Conservation (phyloP, 352 stramenopile genomes). For the Pythium brachiatum region DNA sequence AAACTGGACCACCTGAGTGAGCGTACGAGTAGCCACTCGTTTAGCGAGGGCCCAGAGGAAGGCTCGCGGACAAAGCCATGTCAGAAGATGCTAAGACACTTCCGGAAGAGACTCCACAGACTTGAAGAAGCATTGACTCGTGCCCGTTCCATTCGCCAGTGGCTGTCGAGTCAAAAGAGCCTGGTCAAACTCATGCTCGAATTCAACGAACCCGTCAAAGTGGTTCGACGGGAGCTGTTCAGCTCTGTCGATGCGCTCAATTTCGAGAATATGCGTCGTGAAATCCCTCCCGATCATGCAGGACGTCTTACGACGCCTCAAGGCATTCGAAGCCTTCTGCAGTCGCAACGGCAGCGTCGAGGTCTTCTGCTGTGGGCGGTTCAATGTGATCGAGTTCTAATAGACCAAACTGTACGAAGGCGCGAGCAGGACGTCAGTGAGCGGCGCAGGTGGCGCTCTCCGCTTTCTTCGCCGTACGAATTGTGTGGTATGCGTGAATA, state of each 20-base stretch:
- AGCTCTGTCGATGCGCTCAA: not conserved
- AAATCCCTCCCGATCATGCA: not conserved
- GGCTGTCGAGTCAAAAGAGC: not conserved
- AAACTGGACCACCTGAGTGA: not conserved
- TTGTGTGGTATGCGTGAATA: too few species aligned
- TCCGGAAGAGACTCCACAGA: not conserved
- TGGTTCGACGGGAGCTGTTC: not conserved
- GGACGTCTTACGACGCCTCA: not conserved
- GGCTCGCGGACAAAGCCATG: not conserved
- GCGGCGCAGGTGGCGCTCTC: not conserved
- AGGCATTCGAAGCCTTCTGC: not conserved
- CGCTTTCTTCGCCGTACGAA: too few species aligned
- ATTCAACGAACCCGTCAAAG: not conserved
- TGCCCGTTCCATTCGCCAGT: not conserved
- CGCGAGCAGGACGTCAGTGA: not conserved
- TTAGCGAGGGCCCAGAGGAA: not conserved
- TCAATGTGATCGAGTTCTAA: not conserved
- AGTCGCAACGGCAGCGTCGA: not conserved
- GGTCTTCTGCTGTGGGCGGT: not conserved
- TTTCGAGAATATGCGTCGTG: not conserved
- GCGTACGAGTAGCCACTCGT: not conserved
- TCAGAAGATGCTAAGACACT: not conserved
- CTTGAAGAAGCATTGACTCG: not conserved
- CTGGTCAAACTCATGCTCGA: not conserved
- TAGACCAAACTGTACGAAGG: not conserved